phyloP scores from a whole-genome alignment of 352 stramenopile species.

The Phytophthora vignae region DNA sequence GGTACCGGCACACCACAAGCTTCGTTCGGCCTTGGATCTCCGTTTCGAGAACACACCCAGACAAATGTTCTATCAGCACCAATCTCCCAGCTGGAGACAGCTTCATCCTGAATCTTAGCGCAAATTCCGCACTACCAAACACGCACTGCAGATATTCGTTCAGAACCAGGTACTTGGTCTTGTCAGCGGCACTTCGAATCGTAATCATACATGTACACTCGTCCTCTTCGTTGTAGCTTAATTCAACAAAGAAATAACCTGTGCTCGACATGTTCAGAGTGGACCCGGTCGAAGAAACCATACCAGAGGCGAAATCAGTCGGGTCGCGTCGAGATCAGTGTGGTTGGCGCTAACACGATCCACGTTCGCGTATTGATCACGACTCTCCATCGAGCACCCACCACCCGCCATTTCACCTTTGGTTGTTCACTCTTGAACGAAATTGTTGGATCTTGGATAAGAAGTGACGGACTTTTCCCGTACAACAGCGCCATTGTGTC shows the following conservation, averaged over 20 bases:
- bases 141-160: not conserved
- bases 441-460: not conserved
- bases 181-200: not conserved
- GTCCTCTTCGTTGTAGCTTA: not conserved
- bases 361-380: not conserved
- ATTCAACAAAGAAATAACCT: not conserved
- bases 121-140: not conserved
- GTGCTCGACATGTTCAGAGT: not conserved
- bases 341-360: not conserved
- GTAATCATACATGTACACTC: not conserved
- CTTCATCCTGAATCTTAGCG: not conserved
- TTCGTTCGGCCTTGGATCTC: not conserved
- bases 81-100: not conserved
- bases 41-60: not conserved
- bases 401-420: not conserved
- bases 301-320: not conserved
- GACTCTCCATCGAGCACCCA: not conserved
- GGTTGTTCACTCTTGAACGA: not conserved
- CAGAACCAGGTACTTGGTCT: not conserved
- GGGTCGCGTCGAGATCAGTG: not conserved
- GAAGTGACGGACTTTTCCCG: too few relatives aligned
- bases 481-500: not conserved
- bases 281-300: not conserved
- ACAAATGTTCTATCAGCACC: not conserved
- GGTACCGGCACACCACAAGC: not conserved